phyloP scores from a whole-genome alignment of 176 grass and related monocot species.

The Oryza officinalis region DNA sequence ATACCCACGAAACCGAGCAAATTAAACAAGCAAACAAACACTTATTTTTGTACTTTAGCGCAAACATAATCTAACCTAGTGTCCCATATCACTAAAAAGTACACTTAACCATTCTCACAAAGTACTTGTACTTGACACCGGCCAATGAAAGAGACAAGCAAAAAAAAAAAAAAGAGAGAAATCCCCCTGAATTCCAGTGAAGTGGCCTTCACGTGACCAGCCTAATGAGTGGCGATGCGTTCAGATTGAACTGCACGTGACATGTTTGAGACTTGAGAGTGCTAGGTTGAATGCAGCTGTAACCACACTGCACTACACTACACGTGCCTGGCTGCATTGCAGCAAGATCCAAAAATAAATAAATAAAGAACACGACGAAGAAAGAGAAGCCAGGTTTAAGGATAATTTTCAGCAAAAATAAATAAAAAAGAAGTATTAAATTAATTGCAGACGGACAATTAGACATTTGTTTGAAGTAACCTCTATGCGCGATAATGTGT shows the following conservation, averaged over 20 bases:
- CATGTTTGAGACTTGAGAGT: not conserved
- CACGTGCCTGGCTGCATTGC: not conserved
- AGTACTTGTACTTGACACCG: not conserved
- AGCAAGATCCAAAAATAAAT: too few species aligned
- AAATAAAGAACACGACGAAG: too few species aligned
- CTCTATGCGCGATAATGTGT: not conserved
- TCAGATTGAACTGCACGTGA: slow-evolving; percentile 2
- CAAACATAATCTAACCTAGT: not conserved
- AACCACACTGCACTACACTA: not conserved
- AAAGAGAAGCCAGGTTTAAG: not conserved
- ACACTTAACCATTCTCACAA: too few species aligned
- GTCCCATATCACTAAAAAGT: not conserved
- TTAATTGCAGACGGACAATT: not conserved
- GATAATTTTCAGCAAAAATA: not conserved
- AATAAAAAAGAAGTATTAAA: not conserved
- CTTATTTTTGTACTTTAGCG: not conserved
- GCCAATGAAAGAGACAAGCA: not conserved
- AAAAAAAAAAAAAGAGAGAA: not conserved
- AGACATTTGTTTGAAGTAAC: not conserved
- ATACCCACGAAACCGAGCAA: too few species aligned
- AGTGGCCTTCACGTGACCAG: slow-evolving; percentile 31
- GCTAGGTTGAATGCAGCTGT: not conserved
- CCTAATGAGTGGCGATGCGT: not conserved
- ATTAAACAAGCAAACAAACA: too few species aligned
- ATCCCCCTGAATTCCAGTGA: not conserved